Evolutionary conservation across 31 red algal species (phyloP), one percentile per base, ranked within the genome.

Genomic region (Porphyra umbilicalis): DNA sequence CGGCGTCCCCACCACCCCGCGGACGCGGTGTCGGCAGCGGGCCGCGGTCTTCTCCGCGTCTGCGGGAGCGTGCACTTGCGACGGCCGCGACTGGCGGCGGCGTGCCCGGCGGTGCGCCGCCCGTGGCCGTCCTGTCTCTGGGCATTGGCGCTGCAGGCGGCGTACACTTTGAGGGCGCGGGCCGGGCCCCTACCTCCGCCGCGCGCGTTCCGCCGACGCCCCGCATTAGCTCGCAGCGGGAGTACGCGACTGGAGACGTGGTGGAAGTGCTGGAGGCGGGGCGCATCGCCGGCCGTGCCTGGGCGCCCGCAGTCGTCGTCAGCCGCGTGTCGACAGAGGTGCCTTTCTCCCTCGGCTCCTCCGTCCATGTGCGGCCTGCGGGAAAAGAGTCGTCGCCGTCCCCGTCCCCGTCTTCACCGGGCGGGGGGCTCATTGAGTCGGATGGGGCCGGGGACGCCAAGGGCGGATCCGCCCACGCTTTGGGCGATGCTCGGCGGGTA

Each of bases 221-320:
- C 67, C 39, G 93, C 30, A 11, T 95, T 10, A 75, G 38, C 11
- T 77, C 82, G 33, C 93, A 95, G 82, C 76, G 84, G 4, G 86
- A 85, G 39, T 95, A 95, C 38, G 33, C 8, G 25, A 39, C 83
- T 31, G 93, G 93, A 31, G 89, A 95, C 39, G 32, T 68, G 8
- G 86, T 95, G n/a, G 93, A 95, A 81, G 85, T 95, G 42, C 79
- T 95, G 31, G 93, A 95, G 33, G 76, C 35, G 25, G 76, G 74
- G n/a, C 77, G 83, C 76, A 85, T 89, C 33, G 80, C 81, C 25
- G 90, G 82, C 34, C 88, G 93, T n/a, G 78, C 93, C 13, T 95
- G 93, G 93, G 88, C 81, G 57, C 87, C 93, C 25, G 88, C 89
- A 0, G 75, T 76, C 13, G 79, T 95, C 4, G 76, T 95, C 6